Evolutionary conservation across 129 eudicot species (phyloP).

Genomic region (Flaveria ramosissima): DNA sequence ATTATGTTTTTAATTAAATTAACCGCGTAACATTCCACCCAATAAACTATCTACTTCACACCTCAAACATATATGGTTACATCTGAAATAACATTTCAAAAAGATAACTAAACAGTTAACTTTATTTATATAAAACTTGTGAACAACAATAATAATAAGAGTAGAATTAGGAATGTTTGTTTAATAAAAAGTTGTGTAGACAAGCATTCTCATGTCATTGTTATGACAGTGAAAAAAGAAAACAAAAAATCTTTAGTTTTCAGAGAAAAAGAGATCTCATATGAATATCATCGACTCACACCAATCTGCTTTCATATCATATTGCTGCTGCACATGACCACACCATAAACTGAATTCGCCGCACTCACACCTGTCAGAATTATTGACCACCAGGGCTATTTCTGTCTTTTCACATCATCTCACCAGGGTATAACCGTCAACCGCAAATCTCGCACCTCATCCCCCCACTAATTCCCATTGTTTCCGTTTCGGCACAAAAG

Average conservation of each 20-base stretch:
- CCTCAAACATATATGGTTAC: too few species aligned
- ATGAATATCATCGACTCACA: background rate
- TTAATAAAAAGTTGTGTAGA: background rate
- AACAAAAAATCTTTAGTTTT: conserved; percentile 23
- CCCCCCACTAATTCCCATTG: conserved; percentile 18
- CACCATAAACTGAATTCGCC: conserved; percentile 31
- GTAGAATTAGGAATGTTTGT: background rate
- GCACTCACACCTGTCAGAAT: conserved; percentile 32
- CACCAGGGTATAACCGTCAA: conserved; percentile 29
- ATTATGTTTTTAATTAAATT: too few species aligned
- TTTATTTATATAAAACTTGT: background rate
- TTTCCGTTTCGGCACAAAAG: background rate
- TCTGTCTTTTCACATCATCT: conserved; percentile 5
- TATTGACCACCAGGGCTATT: conserved; percentile 16
- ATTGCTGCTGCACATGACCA: background rate
- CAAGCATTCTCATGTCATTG: conserved; percentile 12
- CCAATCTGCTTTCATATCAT: conserved; percentile 32
- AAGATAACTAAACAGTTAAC: too few species aligned
- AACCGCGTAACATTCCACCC: too few species aligned
- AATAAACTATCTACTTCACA: too few species aligned
- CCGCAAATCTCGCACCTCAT: conserved; percentile 31
- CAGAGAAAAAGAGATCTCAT: conserved; percentile 29
- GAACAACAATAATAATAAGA: background rate
- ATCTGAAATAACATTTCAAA: too few species aligned
- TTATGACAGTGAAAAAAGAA: conserved; percentile 25